These are phyloP conservation scores for Tricholoma sp. DNA, from an alignment of 768 basidiomycete genomes.

Conservation along the genomic window DNA sequence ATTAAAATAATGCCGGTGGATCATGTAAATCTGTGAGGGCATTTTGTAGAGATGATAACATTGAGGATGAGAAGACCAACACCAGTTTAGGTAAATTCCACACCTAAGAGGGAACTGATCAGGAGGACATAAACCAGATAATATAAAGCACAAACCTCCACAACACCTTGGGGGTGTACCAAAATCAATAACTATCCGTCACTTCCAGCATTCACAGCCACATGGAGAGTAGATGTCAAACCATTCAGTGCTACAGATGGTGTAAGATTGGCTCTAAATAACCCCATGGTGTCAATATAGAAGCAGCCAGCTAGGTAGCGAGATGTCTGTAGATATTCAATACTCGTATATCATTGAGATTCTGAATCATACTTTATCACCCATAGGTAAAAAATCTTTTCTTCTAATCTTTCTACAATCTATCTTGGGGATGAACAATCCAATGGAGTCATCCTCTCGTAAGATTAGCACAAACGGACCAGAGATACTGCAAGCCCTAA, in stretches of 20 bases:
- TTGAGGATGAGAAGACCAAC: constrained; percentile 68
- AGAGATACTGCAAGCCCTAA: constrained; percentile 76
- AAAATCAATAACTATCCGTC: constrained; percentile 78
- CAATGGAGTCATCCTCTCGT: constrained; percentile 80
- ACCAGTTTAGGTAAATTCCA: constrained; percentile 82
- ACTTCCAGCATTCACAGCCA: constrained; percentile 56
- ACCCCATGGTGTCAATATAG: constrained; percentile 57
- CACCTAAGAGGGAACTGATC: constrained; percentile 44
- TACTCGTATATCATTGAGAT: background rate
- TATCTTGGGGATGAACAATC: constrained; percentile 79
- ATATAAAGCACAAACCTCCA: constrained; percentile 56
- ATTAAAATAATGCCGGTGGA: constrained; percentile 51
- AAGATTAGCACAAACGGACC: constrained; percentile 85
- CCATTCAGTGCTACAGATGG: constrained; percentile 29
- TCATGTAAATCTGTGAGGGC: constrained; percentile 66
- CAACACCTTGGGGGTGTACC: constrained; percentile 67
- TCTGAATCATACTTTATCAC: constrained; percentile 57
- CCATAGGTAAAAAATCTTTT: constrained; percentile 87
- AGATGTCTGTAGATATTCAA: constrained; percentile 40
- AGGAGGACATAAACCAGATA: constrained; percentile 2
- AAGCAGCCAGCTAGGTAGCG: constrained; percentile 78
- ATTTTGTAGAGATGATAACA: constrained; percentile 56
- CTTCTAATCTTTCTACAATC: constrained; percentile 77
- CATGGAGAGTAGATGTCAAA: constrained; percentile 60
- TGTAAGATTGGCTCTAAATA: constrained; percentile 48